Conservation (phyloP, 495 filamentous ascomycete species). For the Penicillium herquei region DNA sequence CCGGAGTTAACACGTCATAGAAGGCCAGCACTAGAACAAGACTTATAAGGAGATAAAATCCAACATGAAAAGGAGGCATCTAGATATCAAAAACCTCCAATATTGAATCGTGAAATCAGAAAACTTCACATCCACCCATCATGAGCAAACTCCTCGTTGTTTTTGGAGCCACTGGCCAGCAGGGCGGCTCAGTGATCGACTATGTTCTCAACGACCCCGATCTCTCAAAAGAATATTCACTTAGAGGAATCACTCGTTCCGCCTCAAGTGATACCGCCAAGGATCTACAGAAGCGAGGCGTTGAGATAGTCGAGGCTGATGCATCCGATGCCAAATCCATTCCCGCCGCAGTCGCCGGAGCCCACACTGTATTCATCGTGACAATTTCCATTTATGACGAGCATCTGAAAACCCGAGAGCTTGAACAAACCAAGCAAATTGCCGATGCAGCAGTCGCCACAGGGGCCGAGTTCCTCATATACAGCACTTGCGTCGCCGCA, state of each 20-base stretch:
- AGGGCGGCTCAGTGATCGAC: constrained; percentile 58
- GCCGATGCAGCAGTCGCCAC: constrained; percentile 45
- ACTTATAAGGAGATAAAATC: too few species aligned
- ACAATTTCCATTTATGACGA: constrained; percentile 22
- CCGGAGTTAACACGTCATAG: too few species aligned
- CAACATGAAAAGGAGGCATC: too few species aligned
- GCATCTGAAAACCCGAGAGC: constrained; percentile 30
- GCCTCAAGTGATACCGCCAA: constrained; percentile 28
- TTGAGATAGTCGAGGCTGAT: constrained; percentile 51
- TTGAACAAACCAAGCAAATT: constrained; percentile 38
- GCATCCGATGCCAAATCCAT: constrained; percentile 40
- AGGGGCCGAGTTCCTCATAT: constrained; percentile 50
- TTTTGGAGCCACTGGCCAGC: constrained; percentile 62
- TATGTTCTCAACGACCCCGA: constrained; percentile 47
- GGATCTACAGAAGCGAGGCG: constrained; percentile 28
- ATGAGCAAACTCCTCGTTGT: constrained; percentile 55
- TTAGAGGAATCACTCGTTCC: constrained; percentile 55
- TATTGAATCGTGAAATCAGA: too few species aligned
- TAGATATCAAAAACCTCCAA: too few species aligned
- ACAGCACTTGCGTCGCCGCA: constrained; percentile 48
- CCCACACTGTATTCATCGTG: constrained; percentile 49
- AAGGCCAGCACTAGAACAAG: too few species aligned
- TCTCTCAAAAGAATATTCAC: constrained; percentile 45
- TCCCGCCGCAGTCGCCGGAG: constrained; percentile 38
- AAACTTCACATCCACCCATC: too few species aligned